Conservation (phyloP, 2,329 filamentous ascomycete species). For the Pestalotiopsis sp. region DNA sequence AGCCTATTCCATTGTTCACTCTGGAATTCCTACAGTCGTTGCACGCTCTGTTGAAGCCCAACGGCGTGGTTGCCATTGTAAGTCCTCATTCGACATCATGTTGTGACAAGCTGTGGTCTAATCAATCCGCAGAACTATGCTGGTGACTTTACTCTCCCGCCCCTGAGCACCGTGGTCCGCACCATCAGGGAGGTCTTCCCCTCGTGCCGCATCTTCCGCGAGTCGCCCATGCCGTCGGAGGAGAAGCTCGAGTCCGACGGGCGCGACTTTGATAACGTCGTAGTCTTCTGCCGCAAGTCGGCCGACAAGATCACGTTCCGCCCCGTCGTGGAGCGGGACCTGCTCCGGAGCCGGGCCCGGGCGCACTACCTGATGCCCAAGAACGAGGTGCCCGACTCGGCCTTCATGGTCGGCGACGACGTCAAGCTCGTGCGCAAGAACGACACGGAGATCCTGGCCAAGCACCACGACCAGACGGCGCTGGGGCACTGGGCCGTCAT, state of each 20-base stretch:
- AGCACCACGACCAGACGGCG: constrained; percentile 76
- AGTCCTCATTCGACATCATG: constrained; percentile 34
- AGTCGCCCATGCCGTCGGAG: constrained; percentile 59
- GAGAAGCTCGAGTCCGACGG: constrained; percentile 49
- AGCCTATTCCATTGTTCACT: constrained; percentile 88
- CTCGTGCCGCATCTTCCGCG: constrained; percentile 89
- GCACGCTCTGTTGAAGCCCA: constrained; percentile 69
- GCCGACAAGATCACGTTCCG: constrained; percentile 64
- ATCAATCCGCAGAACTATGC: constrained; percentile 76
- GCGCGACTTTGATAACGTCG: constrained; percentile 90
- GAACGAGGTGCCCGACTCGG: constrained; percentile 64
- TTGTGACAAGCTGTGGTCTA: background rate
- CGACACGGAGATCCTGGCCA: constrained; percentile 67
- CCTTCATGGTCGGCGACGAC: constrained; percentile 48
- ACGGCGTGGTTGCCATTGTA: constrained; percentile 87
- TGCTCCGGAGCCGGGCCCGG: constrained; percentile 71
- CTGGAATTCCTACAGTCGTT: constrained; percentile 78
- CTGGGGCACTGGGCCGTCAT: constrained; percentile 91
- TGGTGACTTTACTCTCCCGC: constrained; percentile 78
- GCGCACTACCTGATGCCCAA: constrained; percentile 71
- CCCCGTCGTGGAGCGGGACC: constrained; percentile 64
- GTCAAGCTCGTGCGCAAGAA: constrained; percentile 61
- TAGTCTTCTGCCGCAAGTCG: constrained; percentile 86
- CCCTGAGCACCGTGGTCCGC: constrained; percentile 76
- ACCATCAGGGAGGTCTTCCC: constrained; percentile 85